Evolutionary conservation across 352 stramenopile species (phyloP).

Genomic region (Phytophthora chlamydospora): DNA sequence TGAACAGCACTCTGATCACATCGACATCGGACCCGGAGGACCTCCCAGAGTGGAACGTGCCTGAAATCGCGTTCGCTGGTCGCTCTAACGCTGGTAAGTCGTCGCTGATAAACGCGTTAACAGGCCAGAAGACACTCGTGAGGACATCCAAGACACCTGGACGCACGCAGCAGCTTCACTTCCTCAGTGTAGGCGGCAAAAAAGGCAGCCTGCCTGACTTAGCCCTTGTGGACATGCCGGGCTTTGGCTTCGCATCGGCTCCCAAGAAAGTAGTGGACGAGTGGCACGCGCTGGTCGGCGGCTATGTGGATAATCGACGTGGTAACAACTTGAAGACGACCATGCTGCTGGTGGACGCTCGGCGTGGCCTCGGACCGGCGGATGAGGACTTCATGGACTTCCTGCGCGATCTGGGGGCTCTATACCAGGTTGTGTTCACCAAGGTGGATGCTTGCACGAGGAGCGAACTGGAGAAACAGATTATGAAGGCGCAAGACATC

Average conservation of each 20-base stretch:
- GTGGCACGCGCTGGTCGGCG: slow-evolving; percentile 83
- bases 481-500: slow-evolving; percentile 57
- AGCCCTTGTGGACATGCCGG: slow-evolving; percentile 85
- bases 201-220: slow-evolving; percentile 69
- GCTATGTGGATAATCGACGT: slow-evolving; percentile 72
- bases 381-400: slow-evolving; percentile 92
- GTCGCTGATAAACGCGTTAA: slow-evolving; percentile 88
- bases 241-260: slow-evolving; percentile 85
- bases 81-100: slow-evolving; percentile 91
- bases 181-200: slow-evolving; percentile 83
- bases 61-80: slow-evolving; percentile 86
- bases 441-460: slow-evolving; percentile 81
- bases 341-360: slow-evolving; percentile 81
- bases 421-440: slow-evolving; percentile 92
- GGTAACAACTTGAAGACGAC: slow-evolving; percentile 76
- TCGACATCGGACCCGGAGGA: slow-evolving; percentile 59
- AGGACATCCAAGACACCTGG: slow-evolving; percentile 89
- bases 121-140: slow-evolving; percentile 67
- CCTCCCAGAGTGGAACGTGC: slow-evolving; percentile 69
- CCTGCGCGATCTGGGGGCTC: slow-evolving; percentile 74
- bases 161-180: slow-evolving; percentile 81
- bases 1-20: slow-evolving; percentile 69
- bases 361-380: slow-evolving; percentile 73
- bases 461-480: slow-evolving; percentile 51
- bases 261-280: slow-evolving; percentile 75